Evolutionary conservation across 2,329 filamentous ascomycete genomes (phyloP).

Genomic region (Cladobotryum mycophilum): DNA sequence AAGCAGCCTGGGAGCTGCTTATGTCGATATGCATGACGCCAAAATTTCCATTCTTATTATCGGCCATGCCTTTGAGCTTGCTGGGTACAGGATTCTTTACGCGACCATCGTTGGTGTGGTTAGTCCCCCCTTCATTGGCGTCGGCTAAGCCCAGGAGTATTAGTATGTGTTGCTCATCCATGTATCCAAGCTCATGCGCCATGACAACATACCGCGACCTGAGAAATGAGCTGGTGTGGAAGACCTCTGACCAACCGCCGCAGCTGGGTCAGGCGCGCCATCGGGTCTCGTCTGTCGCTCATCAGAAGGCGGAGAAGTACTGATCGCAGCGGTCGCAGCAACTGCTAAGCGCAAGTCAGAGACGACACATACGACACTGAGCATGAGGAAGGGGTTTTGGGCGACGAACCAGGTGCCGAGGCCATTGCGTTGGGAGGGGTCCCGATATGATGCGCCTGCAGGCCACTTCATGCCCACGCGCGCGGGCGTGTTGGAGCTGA

Average conservation of each 20-base stretch:
- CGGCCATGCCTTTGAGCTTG: conserved; percentile 54
- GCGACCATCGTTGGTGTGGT: conserved; percentile 23
- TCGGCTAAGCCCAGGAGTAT: conserved; percentile 7
- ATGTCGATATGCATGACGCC: conserved; percentile 57
- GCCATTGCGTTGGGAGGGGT: conserved; percentile 21
- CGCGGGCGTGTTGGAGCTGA: conserved; percentile 5
- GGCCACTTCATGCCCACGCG: conserved; percentile 15
- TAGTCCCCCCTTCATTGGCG: conserved; percentile 7
- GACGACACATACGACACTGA: conserved; percentile 3
- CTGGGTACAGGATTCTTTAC: conserved; percentile 52
- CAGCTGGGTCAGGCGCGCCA: conserved; percentile 5
- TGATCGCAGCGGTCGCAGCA: conserved; percentile 11
- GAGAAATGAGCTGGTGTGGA: conserved; percentile 6
- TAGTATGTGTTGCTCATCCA: conserved; percentile 4
- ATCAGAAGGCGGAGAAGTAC: conserved; percentile 5
- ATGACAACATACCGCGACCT: conserved; percentile 11
- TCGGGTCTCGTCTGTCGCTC: conserved; percentile 2
- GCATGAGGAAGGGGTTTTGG: conserved; percentile 1
- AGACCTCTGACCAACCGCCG: conserved; percentile 1
- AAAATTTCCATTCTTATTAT: conserved; percentile 54
- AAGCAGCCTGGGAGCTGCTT: conserved; percentile 38
- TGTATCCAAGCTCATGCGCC: background rate
- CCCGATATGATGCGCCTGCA: conserved; percentile 14
- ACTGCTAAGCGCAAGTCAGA: conserved; percentile 16
- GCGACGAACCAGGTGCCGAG: conserved; percentile 21